Evolutionary conservation across 176 grass and related monocot species (phyloP), one percentile per base, ranked within the genome.

Genomic region (Phoenix dactylifera): DNA sequence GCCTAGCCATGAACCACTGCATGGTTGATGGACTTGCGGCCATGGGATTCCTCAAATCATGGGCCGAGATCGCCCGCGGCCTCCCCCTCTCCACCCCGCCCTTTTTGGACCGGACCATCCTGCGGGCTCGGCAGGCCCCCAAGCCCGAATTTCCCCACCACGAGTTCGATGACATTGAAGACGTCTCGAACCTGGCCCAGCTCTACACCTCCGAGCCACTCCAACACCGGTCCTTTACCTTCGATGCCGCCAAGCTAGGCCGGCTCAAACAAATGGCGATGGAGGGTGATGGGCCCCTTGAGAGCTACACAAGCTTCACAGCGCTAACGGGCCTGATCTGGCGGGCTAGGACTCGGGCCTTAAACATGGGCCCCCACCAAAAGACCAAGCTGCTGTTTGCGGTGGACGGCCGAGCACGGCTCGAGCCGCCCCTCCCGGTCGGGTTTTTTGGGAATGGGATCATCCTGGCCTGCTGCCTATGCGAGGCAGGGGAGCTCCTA

Each of bases 1-100:
- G 85, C 18, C 63, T 88, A 2, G 68, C 85, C 58, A 19, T 64
- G 66, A 87, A 87, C 75, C 79, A 87, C 51, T 76, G 79, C 75
- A 48, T 87, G 35, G 60, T 75, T 0, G 79, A 87, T 9, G 85
- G 80, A 52, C 23, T 61, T 2, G 72, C 76, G 7, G 52, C 70
- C 12, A 71, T 70, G 15, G 66, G 77, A 49, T 80, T 83, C 74
- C 58, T 80, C 59, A 53, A 72, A 12, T 83, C 72, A 15, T 88
- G 76, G 85, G 72, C 63, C 4, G 80, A 88, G 57, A 57, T 16
- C 3, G 72, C 75, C 22, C 76, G 72, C 44, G 57, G 66, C 23
- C 16, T 59, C 2, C 62, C 75, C 0, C 49, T 79, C 18, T 82
- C 75, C 10, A 30, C 15, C 4, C 19, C 52, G 22, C 84, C 84